Evolutionary conservation across 148 eudicot genomes (phyloP), one percentile per base, ranked within the genome.

Genomic region (Limonium bicolor): DNA sequence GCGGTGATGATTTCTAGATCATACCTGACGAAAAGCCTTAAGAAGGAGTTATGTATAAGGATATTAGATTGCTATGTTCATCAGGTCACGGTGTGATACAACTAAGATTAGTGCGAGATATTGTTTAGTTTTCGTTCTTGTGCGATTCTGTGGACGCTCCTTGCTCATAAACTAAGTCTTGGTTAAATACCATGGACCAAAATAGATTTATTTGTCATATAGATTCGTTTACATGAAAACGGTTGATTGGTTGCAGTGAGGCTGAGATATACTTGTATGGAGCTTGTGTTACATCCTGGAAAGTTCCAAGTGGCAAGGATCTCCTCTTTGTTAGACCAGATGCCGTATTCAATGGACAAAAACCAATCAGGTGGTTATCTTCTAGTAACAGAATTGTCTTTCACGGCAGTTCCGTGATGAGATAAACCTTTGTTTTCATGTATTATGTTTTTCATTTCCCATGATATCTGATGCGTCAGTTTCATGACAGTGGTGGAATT

Each of bases 341-440:
- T 75, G 99, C 95, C 41, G 93, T 80, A 13, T 90, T 90, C 41
- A 90, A 77, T 54, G 99, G 95, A 35, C 85, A 90, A 73, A 90
- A 90, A 55, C 99, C 99, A 45, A 90, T 90, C 75, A 90, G 99
- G 99, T 86, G n/a, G n/a, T n/a, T n/a, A n/a, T n/a, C n/a, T n/a
- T n/a, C n/a, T n/a, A n/a, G n/a, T n/a, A n/a, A n/a, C n/a, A n/a
- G n/a, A n/a, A n/a, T n/a, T n/a, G n/a, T n/a, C n/a, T n/a, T n/a
- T n/a, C n/a, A n/a, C n/a, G n/a, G n/a, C n/a, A n/a, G n/a, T n/a
- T n/a, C n/a, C n/a, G n/a, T n/a, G n/a, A n/a, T n/a, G n/a, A n/a
- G n/a, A n/a, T n/a, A n/a, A n/a, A n/a, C n/a, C n/a, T n/a, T n/a
- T n/a, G n/a, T n/a, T n/a, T n/a, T n/a, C n/a, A n/a, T n/a, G n/a